A percentile compares a stretch with the other conserved stretches of the same genome.
phyloP scores from a whole-genome alignment of 768 basidiomycete genomes.

The Leccinum barrowsii region DNA sequence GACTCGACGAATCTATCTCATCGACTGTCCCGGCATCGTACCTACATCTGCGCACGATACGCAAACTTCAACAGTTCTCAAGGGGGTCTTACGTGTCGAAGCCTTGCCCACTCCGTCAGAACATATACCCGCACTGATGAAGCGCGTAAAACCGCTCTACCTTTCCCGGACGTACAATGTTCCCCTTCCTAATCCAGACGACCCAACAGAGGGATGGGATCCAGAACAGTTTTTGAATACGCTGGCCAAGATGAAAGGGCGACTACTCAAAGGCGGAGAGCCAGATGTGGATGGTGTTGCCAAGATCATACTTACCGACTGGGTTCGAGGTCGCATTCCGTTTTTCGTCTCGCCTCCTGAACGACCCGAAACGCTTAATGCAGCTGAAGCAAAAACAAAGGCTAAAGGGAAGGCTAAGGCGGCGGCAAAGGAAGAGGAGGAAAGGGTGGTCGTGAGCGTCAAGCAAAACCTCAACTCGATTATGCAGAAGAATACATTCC shows the following conservation, averaged over 20 bases:
- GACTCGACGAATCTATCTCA: constrained; percentile 94
- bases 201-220: constrained; percentile 54
- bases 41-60: constrained; percentile 90
- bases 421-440: constrained; percentile 27
- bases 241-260: constrained; percentile 88
- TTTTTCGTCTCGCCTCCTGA: constrained; percentile 94
- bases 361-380: constrained; percentile 66
- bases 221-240: constrained; percentile 79
- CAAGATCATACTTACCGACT: constrained; percentile 93
- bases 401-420: constrained; percentile 50
- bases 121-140: constrained; percentile 84
- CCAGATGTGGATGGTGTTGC: constrained; percentile 90
- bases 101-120: constrained; percentile 90
- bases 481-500: constrained; percentile 83
- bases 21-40: constrained; percentile 98
- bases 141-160: constrained; percentile 90
- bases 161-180: constrained; percentile 82
- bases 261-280: constrained; percentile 91
- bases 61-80: constrained; percentile 88
- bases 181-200: constrained; percentile 55
- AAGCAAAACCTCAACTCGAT: constrained; percentile 85
- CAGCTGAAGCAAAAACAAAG: constrained; percentile 46
- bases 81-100: constrained; percentile 95
- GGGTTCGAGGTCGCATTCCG: constrained; percentile 96
- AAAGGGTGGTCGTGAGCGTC: constrained; percentile 54